Evolutionary conservation across 345 rosid species (phyloP), one percentile per base, ranked within the genome.

Genomic region (Populus simonii): DNA sequence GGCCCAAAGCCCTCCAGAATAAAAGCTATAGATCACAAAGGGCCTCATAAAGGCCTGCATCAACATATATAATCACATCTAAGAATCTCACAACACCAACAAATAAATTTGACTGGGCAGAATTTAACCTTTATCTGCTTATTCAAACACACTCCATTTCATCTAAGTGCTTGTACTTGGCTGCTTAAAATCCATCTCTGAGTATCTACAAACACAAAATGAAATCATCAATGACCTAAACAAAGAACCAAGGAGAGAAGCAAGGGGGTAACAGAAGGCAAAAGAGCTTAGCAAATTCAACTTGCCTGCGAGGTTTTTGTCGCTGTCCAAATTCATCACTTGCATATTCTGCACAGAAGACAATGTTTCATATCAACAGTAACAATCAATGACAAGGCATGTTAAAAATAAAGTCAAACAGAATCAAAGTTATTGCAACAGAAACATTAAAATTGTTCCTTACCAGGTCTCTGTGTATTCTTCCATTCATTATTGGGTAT

Each of bases 181-280:
- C 89, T 89, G 88, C 87, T 91, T 84, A 86, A 87, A 92, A 78
- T 87, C 90, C 97, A 92, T 92, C 79, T 89, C 91, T 1, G 96
- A 91, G 77, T 90, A 90, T 84, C 94, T 90, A 82, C 87, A 88
- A 25, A 61, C 76, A 78, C 17, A 70, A 23, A 59, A 17, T 13
- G 11, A 68, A 59, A 59, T 13, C 55, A 49, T 33, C 35, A 74
- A 39, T 63, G 61, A 13, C 68, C 7, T 70, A 47, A 13, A 68
- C 38, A 33, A 68, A 13, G 4, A 5, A 12, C 66, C 43, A 1
- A 38, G 2, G 17, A 39, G 43, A 73, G 49, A 23, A 59, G 13
- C 15, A 3, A 12, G 29, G 63, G 63, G 27, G 29, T 9, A 59
- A n/a, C 15, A 59, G 69, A 23, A 67, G 13, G 29, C 13, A 43